A percentile compares a stretch with the other conserved stretches of the same genome.
phyloP scores from a whole-genome alignment of 1,284 basidiomycete species.

The Rhodotorula sp. region DNA sequence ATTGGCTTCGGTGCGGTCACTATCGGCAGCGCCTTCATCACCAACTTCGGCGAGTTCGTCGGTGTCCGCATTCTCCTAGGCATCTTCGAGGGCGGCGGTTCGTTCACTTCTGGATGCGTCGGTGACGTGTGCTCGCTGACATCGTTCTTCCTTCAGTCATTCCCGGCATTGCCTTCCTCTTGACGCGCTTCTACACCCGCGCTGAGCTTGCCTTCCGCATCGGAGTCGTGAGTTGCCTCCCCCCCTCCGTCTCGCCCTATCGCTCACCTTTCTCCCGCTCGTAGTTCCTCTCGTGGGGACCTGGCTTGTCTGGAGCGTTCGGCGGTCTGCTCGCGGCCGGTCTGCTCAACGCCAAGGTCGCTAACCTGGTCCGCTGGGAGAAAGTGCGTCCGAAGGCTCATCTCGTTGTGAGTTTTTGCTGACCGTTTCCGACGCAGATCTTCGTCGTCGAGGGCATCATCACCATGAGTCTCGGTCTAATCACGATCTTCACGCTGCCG shows the following conservation, averaged over 20 bases:
- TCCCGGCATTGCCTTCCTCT: constrained; percentile 47
- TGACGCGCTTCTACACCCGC: constrained; percentile 41
- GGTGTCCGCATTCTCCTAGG: constrained; percentile 49
- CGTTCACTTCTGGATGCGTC: background rate
- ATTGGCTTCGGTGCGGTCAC: constrained; percentile 38
- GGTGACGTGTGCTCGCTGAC: constrained; percentile 24
- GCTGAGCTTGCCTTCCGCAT: constrained; percentile 40
- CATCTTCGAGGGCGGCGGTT: constrained; percentile 47
- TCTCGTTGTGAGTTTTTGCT: background rate
- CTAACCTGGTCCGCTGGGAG: constrained; percentile 45
- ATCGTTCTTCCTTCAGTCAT: constrained; percentile 41
- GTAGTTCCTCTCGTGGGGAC: constrained; percentile 32
- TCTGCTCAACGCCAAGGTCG: constrained; percentile 35
- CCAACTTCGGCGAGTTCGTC: constrained; percentile 47
- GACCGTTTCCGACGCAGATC: background rate
- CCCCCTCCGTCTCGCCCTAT: background rate
- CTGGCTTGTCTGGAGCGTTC: constrained; percentile 30
- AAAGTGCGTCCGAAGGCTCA: constrained; percentile 36
- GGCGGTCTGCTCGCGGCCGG: constrained; percentile 45
- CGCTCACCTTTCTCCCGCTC: background rate
- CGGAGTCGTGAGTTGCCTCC: constrained; percentile 26
- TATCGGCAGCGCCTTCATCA: constrained; percentile 46
- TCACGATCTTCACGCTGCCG: constrained; percentile 48
- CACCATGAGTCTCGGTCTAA: constrained; percentile 29
- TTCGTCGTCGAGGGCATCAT: background rate